A percentile compares a stretch with the other conserved stretches of the same genome.
Conservation (phyloP, 108 stramenopile species). For the Nitzschia sp. region DNA sequence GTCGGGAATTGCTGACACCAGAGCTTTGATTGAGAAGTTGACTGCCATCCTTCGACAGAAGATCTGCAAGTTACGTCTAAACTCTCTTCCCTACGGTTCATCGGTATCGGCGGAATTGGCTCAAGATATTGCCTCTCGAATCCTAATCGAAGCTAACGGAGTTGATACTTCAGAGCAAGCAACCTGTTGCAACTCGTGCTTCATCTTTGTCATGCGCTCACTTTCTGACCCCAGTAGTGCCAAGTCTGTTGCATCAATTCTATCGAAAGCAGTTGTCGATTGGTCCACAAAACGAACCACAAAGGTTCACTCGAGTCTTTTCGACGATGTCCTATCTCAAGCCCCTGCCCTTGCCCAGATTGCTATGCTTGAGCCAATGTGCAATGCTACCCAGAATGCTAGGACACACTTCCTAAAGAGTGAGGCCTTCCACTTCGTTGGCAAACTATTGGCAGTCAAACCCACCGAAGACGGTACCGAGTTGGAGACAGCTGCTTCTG, state of each 20-base stretch:
- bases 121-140: conserved; percentile 4
- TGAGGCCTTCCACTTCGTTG: conserved; percentile 62
- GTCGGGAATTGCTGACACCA: conserved; percentile 50
- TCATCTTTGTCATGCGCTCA: conserved; percentile 49
- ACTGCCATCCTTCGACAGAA: conserved; percentile 57
- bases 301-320: conserved; percentile 53
- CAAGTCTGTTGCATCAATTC: conserved; percentile 29
- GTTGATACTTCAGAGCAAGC: conserved; percentile 49
- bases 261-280: conserved; percentile 42
- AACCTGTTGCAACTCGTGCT: conserved; percentile 56
- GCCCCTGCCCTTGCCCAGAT: conserved; percentile 46
- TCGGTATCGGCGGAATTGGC: conserved; percentile 30
- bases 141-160: conserved; percentile 44
- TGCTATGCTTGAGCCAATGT: conserved; percentile 42
- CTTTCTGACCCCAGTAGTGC: conserved; percentile 39
- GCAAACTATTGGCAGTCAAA: conserved; percentile 31
- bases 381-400: conserved; percentile 44
- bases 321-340: conserved; percentile 64
- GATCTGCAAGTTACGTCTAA: conserved; percentile 55
- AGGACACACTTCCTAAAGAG: conserved; percentile 61
- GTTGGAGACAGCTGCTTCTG: conserved; percentile 13
- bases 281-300: conserved; percentile 73
- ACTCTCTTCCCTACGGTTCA: conserved; percentile 29
- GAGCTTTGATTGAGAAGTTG: conserved; percentile 54
- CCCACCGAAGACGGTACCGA: conserved; percentile 14